A percentile compares a stretch with the other conserved stretches of the same genome.
Evolutionary conservation across 2,329 filamentous ascomycete species (phyloP).

Genomic region (Ampelomyces quisqualis): DNA sequence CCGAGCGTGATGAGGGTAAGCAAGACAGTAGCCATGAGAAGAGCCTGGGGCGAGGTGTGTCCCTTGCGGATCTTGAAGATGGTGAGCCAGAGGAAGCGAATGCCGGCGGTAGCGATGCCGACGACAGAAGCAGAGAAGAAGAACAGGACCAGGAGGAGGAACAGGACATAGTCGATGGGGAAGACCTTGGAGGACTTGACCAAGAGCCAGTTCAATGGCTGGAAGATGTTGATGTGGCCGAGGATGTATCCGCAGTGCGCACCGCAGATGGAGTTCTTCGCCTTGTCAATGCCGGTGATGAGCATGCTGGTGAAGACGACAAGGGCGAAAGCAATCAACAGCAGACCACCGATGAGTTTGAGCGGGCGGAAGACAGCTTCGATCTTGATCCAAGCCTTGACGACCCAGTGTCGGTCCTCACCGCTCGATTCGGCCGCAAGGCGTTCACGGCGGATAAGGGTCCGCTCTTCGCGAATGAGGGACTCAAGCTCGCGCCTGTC

Average conservation of each 20-base stretch:
- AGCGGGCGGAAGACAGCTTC: constrained; percentile 83
- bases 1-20: constrained; percentile 86
- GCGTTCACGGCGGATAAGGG: constrained; percentile 82
- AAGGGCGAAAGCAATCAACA: constrained; percentile 72
- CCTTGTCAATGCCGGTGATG: constrained; percentile 93
- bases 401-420: constrained; percentile 71
- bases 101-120: constrained; percentile 82
- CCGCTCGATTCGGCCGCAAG: constrained; percentile 80
- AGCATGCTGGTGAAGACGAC: constrained; percentile 89
- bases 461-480: constrained; percentile 86
- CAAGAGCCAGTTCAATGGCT: constrained; percentile 89
- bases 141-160: constrained; percentile 78
- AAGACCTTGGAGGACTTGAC: constrained; percentile 79
- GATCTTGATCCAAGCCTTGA: constrained; percentile 75
- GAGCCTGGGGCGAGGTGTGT: constrained; percentile 84
- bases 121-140: constrained; percentile 87
- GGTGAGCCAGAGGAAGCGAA: constrained; percentile 92
- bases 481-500: constrained; percentile 87
- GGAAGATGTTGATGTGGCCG: constrained; percentile 84
- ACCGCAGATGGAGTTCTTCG: constrained; percentile 92
- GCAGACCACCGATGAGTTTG: constrained; percentile 80
- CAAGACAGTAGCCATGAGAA: constrained; percentile 87
- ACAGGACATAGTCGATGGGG: constrained; percentile 88
- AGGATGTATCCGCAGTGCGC: constrained; percentile 88
- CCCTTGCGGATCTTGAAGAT: constrained; percentile 90